Evolutionary conservation across 352 stramenopile species (phyloP), one percentile per base, ranked within the genome.

Genomic region (Achlya hypogyna): DNA sequence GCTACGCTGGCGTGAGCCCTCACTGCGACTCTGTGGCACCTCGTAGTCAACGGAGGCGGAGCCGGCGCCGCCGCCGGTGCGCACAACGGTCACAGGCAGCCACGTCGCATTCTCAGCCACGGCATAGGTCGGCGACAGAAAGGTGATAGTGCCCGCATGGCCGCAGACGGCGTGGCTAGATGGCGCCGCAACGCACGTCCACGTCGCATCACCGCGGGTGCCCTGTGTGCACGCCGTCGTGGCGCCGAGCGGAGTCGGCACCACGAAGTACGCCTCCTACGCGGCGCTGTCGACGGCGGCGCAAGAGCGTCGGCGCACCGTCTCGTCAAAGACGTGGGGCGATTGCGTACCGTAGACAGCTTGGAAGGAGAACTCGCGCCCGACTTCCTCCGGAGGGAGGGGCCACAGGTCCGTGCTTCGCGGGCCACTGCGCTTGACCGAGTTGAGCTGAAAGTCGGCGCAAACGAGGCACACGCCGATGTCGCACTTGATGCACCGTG

Each of bases 321-420:
- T 90, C 63, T 98, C 92, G 72, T 97, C 93, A 77, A 98, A 98
- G 38, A 88, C 79, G 34, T 87, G 77, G 10, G 82, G 77, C 51
- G 93, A 77, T 64, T 96, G 85, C 34, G 86, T 97, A 14, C 89
- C 91, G 73, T 97, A 98, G 32, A 90, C 86, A 43, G 97, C 88
- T 14, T 71, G 79, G 58, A 91, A 85, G 29, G 87, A 96, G 42
- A 98, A 89, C 62, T 98, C 91, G 32, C 95, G 86, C 12, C 56
- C 70, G 12, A 85, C 53, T 62, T 98, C 95, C 69, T 98, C 95
- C 16, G 80, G 72, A 0, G 94, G 95, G 32, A 98, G 66, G 8
- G 75, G 69, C 12, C 74, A 74, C 88, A 83, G 62, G 63, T 91
- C 72, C 18, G 85, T 77, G 23, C 31, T 75, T 4, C 93, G 84